phyloP scores from a whole-genome alignment of 371 early-diverging fungal species.

The Quaeritorhiza haematococci region DNA sequence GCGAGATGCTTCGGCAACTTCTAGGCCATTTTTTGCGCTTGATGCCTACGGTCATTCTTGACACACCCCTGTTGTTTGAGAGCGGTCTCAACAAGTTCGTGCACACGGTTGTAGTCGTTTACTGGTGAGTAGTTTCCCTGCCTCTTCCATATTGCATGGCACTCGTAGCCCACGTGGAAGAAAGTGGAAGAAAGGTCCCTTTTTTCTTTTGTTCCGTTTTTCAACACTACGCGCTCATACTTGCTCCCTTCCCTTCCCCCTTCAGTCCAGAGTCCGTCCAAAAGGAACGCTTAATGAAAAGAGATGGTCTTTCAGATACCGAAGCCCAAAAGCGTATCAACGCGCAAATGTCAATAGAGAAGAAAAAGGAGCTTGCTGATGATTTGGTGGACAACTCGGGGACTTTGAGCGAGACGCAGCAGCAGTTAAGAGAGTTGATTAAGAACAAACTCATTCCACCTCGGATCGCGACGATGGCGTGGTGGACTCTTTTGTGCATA shows the following conservation, averaged over 20 bases:
- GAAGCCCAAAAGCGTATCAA: constrained; percentile 71
- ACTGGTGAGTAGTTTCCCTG: constrained; percentile 48
- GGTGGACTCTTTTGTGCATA: constrained; percentile 22
- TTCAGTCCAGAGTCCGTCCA: constrained; percentile 70
- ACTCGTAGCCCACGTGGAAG: no score
- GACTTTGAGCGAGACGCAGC: constrained; percentile 52
- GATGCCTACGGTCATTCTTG: constrained; percentile 70
- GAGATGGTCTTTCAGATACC: constrained; percentile 61
- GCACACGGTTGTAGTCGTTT: constrained; percentile 71
- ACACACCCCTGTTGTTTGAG: constrained; percentile 89
- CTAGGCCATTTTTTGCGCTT: constrained; percentile 68
- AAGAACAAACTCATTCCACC: constrained; percentile 12
- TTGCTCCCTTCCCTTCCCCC: neutral
- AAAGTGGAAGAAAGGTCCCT: no score
- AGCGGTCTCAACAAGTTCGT: constrained; percentile 69
- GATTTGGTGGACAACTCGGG: constrained; percentile 81
- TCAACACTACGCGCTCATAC: neutral
- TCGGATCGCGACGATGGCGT: constrained; percentile 1
- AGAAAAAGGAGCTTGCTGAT: constrained; percentile 72
- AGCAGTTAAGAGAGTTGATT: constrained; percentile 45
- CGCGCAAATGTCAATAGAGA: constrained; percentile 75
- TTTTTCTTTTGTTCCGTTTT: no score
- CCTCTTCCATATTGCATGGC: no score
- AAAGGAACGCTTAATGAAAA: constrained; percentile 61
- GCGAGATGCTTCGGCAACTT: constrained; percentile 67